These are phyloP conservation scores for Turnera subulata DNA, from an alignment of 345 rosid genomes.

Conservation along the genomic window DNA sequence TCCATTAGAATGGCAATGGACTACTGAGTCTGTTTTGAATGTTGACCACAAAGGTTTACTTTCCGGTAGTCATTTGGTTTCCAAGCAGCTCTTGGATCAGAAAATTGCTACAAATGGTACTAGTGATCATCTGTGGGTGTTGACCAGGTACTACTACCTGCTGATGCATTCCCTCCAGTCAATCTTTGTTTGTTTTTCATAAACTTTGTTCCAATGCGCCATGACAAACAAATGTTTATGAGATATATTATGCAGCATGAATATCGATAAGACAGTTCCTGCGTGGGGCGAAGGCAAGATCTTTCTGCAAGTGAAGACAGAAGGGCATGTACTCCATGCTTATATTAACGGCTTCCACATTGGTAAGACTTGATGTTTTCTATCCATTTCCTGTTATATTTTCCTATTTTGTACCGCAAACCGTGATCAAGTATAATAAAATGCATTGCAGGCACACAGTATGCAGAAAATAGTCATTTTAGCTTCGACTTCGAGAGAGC, in stretches of 20 bases:
- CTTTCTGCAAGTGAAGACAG: conserved; percentile 39
- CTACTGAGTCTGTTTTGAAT: conserved; percentile 15
- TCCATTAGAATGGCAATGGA: conserved; percentile 34
- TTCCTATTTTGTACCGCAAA: too few relatives aligned
- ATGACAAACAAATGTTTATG: not conserved
- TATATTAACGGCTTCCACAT: conserved; percentile 47
- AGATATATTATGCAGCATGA: conserved; percentile 24
- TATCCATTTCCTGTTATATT: too few relatives aligned
- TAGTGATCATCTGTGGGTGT: conserved; percentile 66
- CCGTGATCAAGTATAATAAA: too few relatives aligned
- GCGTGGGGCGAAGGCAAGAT: conserved; percentile 34
- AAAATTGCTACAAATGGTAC: conserved; percentile 43
- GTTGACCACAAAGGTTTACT: not conserved
- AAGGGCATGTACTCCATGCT: conserved; percentile 54
- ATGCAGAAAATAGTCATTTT: conserved; percentile 27
- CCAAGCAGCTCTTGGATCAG: conserved; percentile 44
- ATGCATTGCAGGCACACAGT: conserved; percentile 36
- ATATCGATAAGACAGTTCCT: conserved; percentile 38
- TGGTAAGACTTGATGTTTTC: conserved; percentile 32
- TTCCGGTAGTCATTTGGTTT: conserved; percentile 5
- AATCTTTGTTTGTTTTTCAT: not conserved
- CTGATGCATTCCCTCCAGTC: not conserved
- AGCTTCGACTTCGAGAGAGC: conserved; percentile 34
- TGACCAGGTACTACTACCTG: conserved; percentile 56
- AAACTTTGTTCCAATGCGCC: not conserved